Evolutionary conservation across 2,329 filamentous ascomycete genomes (phyloP).

Genomic region (Emergomyces orientalis): DNA sequence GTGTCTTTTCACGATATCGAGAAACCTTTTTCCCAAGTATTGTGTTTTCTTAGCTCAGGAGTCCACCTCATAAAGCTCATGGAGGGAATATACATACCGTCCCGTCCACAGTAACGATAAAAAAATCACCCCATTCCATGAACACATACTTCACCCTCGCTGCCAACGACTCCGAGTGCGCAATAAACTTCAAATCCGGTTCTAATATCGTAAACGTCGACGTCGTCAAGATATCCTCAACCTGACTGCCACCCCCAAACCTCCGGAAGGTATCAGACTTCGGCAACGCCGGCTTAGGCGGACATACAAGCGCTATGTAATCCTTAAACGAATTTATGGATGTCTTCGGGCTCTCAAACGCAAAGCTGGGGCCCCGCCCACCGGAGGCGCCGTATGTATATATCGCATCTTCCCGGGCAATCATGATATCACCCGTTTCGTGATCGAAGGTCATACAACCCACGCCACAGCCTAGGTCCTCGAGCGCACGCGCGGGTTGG

Average conservation of each 20-base stretch:
- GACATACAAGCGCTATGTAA: conserved; percentile 79
- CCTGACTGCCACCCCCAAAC: conserved; percentile 60
- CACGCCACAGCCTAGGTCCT: conserved; percentile 83
- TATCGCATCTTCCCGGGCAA: conserved; percentile 90
- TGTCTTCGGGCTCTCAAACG: conserved; percentile 85
- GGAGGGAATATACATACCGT: conserved; percentile 52
- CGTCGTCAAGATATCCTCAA: conserved; percentile 74
- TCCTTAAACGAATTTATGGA: conserved; percentile 69
- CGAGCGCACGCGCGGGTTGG: conserved; percentile 75
- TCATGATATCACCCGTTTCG: conserved; percentile 70
- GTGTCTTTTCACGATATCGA: conserved; percentile 79
- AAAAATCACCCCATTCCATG: conserved; percentile 83
- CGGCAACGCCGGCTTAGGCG: conserved; percentile 51
- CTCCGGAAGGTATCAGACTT: conserved; percentile 57
- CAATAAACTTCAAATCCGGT: conserved; percentile 79
- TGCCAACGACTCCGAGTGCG: conserved; percentile 76
- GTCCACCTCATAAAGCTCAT: not conserved
- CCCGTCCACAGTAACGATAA: conserved; percentile 81
- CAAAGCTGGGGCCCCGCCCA: conserved; percentile 76
- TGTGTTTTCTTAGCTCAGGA: conserved; percentile 15
- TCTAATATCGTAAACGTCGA: conserved; percentile 89
- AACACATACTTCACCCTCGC: conserved; percentile 73
- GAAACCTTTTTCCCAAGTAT: conserved; percentile 49
- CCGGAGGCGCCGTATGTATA: conserved; percentile 76
- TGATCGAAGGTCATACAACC: conserved; percentile 88